Conservation (phyloP, 2,329 filamentous ascomycete genomes). For the Diaporthe sp. region DNA sequence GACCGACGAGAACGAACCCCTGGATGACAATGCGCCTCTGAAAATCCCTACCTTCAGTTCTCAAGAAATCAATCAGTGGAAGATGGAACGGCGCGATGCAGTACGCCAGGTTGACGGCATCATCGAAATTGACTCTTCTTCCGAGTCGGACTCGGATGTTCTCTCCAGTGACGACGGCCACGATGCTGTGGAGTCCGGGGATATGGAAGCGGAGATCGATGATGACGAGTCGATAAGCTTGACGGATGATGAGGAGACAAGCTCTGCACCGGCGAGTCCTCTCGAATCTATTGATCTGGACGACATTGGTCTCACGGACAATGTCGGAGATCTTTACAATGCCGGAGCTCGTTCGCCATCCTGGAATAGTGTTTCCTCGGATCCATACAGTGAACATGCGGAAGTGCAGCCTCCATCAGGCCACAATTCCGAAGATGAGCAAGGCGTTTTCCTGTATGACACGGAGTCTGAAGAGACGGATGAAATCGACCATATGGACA, state of each 20-base stretch:
- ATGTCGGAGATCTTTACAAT: neutral
- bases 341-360: conserved; percentile 16
- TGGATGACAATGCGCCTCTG: conserved; percentile 21
- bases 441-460: conserved; percentile 25
- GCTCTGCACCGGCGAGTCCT: conserved; percentile 20
- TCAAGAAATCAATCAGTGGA: neutral
- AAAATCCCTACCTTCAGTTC: neutral
- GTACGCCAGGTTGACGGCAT: conserved; percentile 21
- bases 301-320: neutral
- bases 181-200: neutral
- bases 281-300: conserved; percentile 14
- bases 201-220: neutral
- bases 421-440: conserved; percentile 9
- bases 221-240: conserved; percentile 23
- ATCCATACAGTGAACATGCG: conserved; percentile 16
- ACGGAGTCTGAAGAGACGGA: conserved; percentile 13
- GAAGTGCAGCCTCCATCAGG: conserved; percentile 13
- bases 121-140: conserved; percentile 18
- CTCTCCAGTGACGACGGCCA: conserved; percentile 1
- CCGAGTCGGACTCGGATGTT: neutral
- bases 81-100: neutral
- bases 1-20: conserved; percentile 33
- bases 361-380: conserved; percentile 27
- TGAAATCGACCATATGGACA: conserved; percentile 1
- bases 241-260: conserved; percentile 28